Evolutionary conservation across 1,139 yeast species (phyloP), one percentile per base, ranked within the genome.

Genomic region (Wickerhamomyces sp.): DNA sequence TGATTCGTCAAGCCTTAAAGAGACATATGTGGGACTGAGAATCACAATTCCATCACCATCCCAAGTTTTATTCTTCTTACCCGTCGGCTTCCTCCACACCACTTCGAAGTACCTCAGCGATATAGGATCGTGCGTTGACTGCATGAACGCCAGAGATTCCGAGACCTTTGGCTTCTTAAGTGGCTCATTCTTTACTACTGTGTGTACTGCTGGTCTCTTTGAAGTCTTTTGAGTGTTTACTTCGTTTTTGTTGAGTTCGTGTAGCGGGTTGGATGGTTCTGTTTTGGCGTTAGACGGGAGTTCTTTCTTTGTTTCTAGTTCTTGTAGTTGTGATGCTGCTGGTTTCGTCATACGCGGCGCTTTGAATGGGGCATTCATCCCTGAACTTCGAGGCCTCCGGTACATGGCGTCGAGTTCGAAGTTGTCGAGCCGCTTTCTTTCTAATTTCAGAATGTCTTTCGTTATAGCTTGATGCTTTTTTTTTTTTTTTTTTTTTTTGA

Each of bases 61-160:
- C 98, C 98, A 91, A 0, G 89, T 80, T 55, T 89, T 89, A 57
- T 88, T 78, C 65, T 89, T 88, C 59, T 84, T 86, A 26, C 62
- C 68, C 1, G 91, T 66, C 27, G 67, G 68, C 55, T 85, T 87
- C 28, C 98, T 64, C 55, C 55, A 51, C 6, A 49, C 50, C 6
- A 49, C 45, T 19, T 47, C 52, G 28, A 44, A 51, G 31, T 45
- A 45, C 12, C 49, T 35, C 26, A 35, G 8, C 16, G 14, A 12
- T n/a, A 17, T 11, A 9, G 21, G n/a, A 19, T 14, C 14, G 5
- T 9, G 14, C 10, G 16, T 15, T 26, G 17, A 9, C 10, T n/a
- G 27, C 10, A 19, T 18, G 20, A 18, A 11, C 10, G 4, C 26
- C 4, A n/a, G 12, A 6, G 14, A 16, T 16, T 30, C 26, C 14